These are phyloP conservation scores for Fagopyrum esculentum DNA, from an alignment of 148 eudicot genomes.

Conservation along the genomic window DNA sequence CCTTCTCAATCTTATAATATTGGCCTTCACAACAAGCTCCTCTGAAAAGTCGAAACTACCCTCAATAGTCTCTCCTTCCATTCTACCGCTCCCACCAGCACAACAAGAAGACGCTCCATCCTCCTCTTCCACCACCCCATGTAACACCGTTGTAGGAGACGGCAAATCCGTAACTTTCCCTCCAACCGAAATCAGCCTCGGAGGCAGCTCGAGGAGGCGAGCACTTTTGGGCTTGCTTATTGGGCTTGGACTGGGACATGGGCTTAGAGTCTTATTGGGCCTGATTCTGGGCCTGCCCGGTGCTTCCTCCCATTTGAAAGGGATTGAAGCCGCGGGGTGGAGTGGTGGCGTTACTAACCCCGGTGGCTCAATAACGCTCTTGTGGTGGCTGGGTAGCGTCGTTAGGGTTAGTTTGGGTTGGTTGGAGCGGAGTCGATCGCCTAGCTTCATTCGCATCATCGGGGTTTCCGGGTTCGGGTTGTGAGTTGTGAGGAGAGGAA, in stretches of 20 bases:
- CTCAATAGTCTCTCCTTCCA: conserved; percentile 16
- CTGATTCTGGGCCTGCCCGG: conserved; percentile 60
- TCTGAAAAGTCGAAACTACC: conserved; percentile 24
- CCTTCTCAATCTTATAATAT: conserved; percentile 28
- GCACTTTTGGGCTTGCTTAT: conserved; percentile 44
- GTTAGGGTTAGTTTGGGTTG: conserved; percentile 4
- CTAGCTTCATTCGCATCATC: conserved; percentile 3
- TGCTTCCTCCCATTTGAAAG: conserved; percentile 84
- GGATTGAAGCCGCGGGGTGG: conserved; percentile 50
- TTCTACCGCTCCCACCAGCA: conserved; percentile 26
- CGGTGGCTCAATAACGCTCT: neutral
- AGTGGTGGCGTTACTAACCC: conserved; percentile 58
- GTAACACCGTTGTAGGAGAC: conserved; percentile 52
- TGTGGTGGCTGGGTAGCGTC: neutral
- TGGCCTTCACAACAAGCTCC: conserved; percentile 18
- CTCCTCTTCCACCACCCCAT: conserved; percentile 24
- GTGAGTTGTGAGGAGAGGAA: neutral
- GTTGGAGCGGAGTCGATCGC: neutral
- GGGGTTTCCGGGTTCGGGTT: neutral
- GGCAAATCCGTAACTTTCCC: conserved; percentile 26
- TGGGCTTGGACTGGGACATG: conserved; percentile 18
- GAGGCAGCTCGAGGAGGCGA: conserved; percentile 66
- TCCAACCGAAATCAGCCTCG: conserved; percentile 25
- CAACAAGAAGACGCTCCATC: conserved; percentile 21
- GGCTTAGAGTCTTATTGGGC: conserved; percentile 28